Base-by-base conservation (phyloP, 78 protist species). In the Speleostelium caveatum region DNA sequence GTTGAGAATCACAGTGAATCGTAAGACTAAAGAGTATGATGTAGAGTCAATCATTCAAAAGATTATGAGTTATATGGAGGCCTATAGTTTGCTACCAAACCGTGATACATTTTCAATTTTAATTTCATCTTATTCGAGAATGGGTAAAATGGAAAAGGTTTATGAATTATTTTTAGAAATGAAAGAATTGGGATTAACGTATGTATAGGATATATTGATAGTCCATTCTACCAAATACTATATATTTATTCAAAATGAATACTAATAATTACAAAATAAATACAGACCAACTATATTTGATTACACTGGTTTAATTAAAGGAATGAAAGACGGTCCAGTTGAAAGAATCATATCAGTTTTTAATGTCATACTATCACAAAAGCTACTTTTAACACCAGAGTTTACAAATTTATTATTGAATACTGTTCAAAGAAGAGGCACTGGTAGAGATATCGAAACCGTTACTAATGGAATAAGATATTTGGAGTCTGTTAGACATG, bases 111-210 rank as follows among this genome's bases (percentile, higher is more conserved):
- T 83, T 42, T 21, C 61, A 3, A 24, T 83, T 19, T 69, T 83
- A 42, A 83, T 83, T 14, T 69, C 90, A 39, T 42, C 73, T 17
- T 83, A 69, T 42, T 45, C 90, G 14, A 83, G 65, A 59, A 26
- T 49, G 59, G 22, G 24, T 17, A n/a, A 69, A 42, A 2, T 68
- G 6, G 32, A 39, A 3, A 83, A 59, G 32, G 90, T 69, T 41
- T 83, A 83, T 69, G 90, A 83, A 83, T 42, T 83, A 69, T 83
- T 68, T 2, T 30, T 42, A 16, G 90, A 83, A 69, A 83, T 83
- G 90, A 83, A 83, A 42, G 73, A 69, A 58, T 56, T 83, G 19
- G 32, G 32, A 69, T 42, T 83, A 69, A 32, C 26, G 88, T 78
- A 66, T 28, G 88, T 78, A 69, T 10, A 35, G 14, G 14, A 14